Conservation (phyloP, 176 grass and related monocot genomes). For the Phoenix roebelenii region DNA sequence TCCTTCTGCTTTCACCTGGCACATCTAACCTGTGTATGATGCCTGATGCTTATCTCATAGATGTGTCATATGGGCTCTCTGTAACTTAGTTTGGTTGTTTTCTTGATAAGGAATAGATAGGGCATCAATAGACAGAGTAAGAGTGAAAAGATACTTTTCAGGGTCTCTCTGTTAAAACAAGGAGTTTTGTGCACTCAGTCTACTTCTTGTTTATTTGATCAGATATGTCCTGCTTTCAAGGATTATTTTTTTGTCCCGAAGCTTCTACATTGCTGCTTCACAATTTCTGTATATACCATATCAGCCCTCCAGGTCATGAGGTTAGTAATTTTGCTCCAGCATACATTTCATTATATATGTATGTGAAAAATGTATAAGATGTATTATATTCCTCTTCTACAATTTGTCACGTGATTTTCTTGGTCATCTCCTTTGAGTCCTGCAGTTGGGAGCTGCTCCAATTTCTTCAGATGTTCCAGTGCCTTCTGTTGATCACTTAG, state of each 20-base stretch:
- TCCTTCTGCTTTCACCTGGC: too few species aligned
- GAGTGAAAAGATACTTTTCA: too few species aligned
- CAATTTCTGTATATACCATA: slow-evolving; percentile 93
- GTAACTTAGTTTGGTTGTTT: too few species aligned
- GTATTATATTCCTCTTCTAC: background rate
- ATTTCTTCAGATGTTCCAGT: slow-evolving; percentile 58
- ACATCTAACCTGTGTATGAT: too few species aligned
- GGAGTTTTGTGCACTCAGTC: too few species aligned
- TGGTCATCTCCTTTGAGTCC: slow-evolving; percentile 24
- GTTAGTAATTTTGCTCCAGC: slow-evolving; percentile 30
- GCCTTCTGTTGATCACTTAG: slow-evolving; percentile 67
- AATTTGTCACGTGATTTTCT: slow-evolving; percentile 1
- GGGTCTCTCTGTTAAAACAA: too few species aligned
- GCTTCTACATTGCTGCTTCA: slow-evolving; percentile 76
- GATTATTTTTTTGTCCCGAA: slow-evolving; percentile 97
- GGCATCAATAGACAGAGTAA: too few species aligned
- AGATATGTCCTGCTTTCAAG: slow-evolving; percentile 99
- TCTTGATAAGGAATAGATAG: too few species aligned
- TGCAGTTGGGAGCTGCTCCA: slow-evolving; percentile 86
- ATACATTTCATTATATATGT: too few species aligned
- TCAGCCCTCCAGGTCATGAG: slow-evolving; percentile 94
- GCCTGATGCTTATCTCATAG: too few species aligned
- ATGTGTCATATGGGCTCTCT: too few species aligned
- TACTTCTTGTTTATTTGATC: slow-evolving; percentile 22
- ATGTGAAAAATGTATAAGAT: background rate